Evolutionary conservation across 2,329 filamentous ascomycete species (phyloP), one percentile per base, ranked within the genome.

Genomic region (Pseudopyricularia cyperi): DNA sequence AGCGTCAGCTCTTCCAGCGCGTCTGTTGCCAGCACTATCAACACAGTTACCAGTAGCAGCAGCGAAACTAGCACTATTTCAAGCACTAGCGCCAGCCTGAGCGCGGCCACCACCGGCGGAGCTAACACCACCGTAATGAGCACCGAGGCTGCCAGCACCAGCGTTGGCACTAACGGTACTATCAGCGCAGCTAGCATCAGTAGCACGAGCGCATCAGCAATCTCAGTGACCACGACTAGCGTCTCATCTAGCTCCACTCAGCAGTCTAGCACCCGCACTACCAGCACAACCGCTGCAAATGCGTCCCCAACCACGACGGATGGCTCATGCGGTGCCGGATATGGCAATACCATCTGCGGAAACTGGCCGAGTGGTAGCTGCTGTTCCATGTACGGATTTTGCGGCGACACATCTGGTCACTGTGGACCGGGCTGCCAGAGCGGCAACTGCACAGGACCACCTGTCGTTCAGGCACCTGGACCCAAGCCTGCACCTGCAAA

Each of bases 321-420:
- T 34, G 49, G 49, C n/a, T 44, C 49, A 2, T 51, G 49, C 26
- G 49, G 49, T n/a, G 37, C 37, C 4, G 15, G 22, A 7, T 49
- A 35, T n/a, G 37, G 28, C 35, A 19, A 32, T 4, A 46, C 37
- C 3, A 12, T 51, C 4, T 51, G 49, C 28, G 49, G 49, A 11
- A 46, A 46, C 49, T 51, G 49, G 49, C 17, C 37, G 3, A 7
- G 6, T 12, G 49, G 49, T 4, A 51, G 26, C 37, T 51, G 49
- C 28, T 51, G 49, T 19, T 51, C 49, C 28, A 51, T 51, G 49
- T 51, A 51, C 28, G 49, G 49, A 42, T 51, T 33, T n/a, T 51
- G 37, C 17, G 49, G 49, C 2, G 2, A 9, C 34, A 14, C 8
- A 7, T 2, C 49, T 4, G n/a, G 15, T 8, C 49, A 51, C 30